Evolutionary conservation across 441 rosid genomes (phyloP).

Genomic region (Bruguiera hainesii): DNA sequence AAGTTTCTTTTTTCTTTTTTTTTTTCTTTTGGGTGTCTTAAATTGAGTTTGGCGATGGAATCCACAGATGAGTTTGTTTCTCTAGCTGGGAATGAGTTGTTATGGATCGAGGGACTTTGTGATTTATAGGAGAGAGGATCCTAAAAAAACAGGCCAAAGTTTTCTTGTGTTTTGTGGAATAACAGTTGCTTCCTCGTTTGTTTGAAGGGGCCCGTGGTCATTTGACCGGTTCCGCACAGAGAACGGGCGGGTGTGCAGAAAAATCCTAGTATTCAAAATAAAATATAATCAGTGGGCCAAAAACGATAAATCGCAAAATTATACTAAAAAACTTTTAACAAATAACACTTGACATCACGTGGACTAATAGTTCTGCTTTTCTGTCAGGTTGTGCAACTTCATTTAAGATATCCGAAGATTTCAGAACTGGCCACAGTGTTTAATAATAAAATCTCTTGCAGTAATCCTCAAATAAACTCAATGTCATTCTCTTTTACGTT

Average conservation of each 20-base stretch:
- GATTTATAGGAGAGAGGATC: neutral
- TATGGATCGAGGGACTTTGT: constrained; percentile 6
- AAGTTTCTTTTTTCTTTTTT: neutral
- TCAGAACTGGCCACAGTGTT: too few species aligned
- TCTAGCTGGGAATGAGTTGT: neutral
- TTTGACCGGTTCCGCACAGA: neutral
- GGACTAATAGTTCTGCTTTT: too few species aligned
- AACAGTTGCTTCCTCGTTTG: neutral
- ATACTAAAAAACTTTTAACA: too few species aligned
- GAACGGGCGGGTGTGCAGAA: too few species aligned
- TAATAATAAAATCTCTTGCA: too few species aligned
- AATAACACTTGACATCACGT: too few species aligned
- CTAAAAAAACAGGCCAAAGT: neutral
- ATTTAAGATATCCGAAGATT: too few species aligned
- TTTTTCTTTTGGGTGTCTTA: neutral
- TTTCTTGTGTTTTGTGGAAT: neutral
- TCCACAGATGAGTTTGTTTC: neutral
- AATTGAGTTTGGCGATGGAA: neutral
- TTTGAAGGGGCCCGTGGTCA: neutral
- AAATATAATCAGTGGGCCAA: too few species aligned
- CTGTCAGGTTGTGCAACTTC: too few species aligned
- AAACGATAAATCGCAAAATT: too few species aligned
- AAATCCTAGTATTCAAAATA: too few species aligned
- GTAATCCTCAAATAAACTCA: too few species aligned
- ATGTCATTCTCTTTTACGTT: neutral